Evolutionary conservation across 2,329 filamentous ascomycete genomes (phyloP).

Genomic region (Fusarium sp.): DNA sequence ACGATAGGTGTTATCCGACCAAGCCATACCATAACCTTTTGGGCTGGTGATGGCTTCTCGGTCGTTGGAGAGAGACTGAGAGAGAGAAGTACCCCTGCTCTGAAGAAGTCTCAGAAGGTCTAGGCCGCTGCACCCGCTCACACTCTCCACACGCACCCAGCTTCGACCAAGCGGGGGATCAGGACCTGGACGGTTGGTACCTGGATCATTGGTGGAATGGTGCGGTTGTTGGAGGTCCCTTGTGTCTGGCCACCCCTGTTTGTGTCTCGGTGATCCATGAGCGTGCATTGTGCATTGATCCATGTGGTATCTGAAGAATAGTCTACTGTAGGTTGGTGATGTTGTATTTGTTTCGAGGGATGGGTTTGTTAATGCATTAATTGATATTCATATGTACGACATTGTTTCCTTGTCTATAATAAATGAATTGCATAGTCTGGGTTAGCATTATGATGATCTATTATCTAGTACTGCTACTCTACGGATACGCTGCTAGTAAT

Average conservation of each 20-base stretch:
- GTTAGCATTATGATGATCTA: neutral
- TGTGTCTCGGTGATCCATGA: neutral
- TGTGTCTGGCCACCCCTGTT: slow-evolving; percentile 5
- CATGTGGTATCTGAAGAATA: slow-evolving; percentile 23
- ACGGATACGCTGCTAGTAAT: neutral
- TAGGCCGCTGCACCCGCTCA: slow-evolving; percentile 30
- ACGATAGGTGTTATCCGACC: neutral
- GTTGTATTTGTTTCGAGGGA: neutral
- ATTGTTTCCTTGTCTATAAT: slow-evolving; percentile 4
- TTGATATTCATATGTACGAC: neutral
- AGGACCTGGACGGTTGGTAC: slow-evolving; percentile 32
- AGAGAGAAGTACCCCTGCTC: neutral
- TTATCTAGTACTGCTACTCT: neutral
- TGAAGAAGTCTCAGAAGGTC: slow-evolving; percentile 35
- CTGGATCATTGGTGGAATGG: slow-evolving; percentile 39
- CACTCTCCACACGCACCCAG: slow-evolving; percentile 26
- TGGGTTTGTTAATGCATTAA: slow-evolving; percentile 2
- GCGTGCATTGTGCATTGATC: slow-evolving; percentile 5
- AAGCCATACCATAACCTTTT: slow-evolving; percentile 12
- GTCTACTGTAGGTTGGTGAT: neutral
- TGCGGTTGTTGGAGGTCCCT: slow-evolving; percentile 38
- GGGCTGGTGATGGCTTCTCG: neutral
- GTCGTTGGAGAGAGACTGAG: neutral
- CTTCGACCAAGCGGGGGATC: slow-evolving; percentile 33
- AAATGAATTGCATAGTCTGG: neutral